Conservation (phyloP, 2,329 filamentous ascomycete species). For the Cordyceps pruinosa region DNA sequence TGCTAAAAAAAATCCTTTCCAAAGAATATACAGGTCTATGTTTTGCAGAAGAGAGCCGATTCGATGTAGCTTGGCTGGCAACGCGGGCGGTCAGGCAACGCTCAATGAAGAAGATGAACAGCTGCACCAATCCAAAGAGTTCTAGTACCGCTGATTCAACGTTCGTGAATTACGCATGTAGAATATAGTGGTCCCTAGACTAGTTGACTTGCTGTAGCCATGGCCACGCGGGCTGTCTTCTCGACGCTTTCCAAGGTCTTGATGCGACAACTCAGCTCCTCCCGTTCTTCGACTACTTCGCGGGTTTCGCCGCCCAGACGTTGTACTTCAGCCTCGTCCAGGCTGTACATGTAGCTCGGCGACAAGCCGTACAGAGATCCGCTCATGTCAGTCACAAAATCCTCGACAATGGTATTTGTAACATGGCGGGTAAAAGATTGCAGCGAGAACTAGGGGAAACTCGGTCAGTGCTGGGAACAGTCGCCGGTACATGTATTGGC, state of each 20-base stretch:
- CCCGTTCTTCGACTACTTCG: neutral
- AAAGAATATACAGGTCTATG: no score
- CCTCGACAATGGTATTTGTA: conserved; percentile 19
- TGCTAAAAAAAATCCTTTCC: no score
- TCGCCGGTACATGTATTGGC: no score
- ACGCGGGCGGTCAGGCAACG: no score
- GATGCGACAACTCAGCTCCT: neutral
- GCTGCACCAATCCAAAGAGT: no score
- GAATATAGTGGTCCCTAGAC: no score
- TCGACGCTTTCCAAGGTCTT: neutral
- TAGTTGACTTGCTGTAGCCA: neutral
- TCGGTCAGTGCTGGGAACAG: neutral
- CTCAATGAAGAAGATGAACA: no score
- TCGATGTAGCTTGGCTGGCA: no score
- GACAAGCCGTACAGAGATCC: conserved; percentile 16
- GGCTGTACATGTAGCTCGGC: neutral
- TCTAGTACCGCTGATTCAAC: no score
- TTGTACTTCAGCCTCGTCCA: neutral
- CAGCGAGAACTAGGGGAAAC: conserved; percentile 14
- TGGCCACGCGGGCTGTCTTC: neutral
- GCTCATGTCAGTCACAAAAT: conserved; percentile 16
- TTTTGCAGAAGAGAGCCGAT: no score
- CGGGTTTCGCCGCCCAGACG: neutral
- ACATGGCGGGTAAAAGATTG: conserved; percentile 21
- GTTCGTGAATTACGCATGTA: no score